Percentiles rank a stretch among this genome's conserved stretches.
These are phyloP conservation scores for Ophiostoma himal-ulmi DNA, from an alignment of 2,329 filamentous ascomycete species.

Conservation along the genomic window DNA sequence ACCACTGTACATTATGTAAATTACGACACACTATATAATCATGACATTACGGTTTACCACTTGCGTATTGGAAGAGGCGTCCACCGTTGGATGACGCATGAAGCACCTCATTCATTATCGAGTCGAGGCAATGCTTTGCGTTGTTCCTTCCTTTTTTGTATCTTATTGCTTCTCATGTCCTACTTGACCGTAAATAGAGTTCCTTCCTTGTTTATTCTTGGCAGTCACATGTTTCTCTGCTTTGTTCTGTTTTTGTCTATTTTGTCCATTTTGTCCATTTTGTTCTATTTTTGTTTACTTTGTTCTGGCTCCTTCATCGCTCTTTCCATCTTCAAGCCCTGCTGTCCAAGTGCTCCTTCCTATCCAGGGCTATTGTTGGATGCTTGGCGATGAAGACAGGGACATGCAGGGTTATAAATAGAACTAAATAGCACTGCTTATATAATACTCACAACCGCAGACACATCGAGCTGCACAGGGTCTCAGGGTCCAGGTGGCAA, in stretches of 20 bases:
- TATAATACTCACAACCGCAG: not conserved
- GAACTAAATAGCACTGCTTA: not conserved
- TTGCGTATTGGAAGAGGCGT: not conserved
- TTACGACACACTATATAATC: constrained; percentile 6
- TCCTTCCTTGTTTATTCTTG: not conserved
- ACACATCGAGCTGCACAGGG: not conserved
- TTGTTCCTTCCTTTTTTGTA: not conserved
- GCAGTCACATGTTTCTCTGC: not conserved
- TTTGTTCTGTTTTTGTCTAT: not conserved
- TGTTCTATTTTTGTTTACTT: not conserved
- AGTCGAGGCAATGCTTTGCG: not conserved
- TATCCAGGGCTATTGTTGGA: no score
- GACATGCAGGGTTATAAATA: not conserved
- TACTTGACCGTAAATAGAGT: not conserved
- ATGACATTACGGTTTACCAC: constrained; percentile 1
- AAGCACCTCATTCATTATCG: not conserved
- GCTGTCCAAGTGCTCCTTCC: not conserved
- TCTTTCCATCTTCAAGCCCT: constrained; percentile 1
- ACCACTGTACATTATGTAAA: constrained; percentile 12
- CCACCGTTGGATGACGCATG: not conserved
- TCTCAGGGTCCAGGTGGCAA: not conserved
- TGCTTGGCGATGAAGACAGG: not conserved
- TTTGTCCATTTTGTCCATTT: not conserved
- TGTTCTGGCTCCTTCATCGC: not conserved
- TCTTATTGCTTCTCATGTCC: not conserved